Conservation (phyloP, 1,284 basidiomycete species). For the Cutaneotrichosporon spelunceum region DNA sequence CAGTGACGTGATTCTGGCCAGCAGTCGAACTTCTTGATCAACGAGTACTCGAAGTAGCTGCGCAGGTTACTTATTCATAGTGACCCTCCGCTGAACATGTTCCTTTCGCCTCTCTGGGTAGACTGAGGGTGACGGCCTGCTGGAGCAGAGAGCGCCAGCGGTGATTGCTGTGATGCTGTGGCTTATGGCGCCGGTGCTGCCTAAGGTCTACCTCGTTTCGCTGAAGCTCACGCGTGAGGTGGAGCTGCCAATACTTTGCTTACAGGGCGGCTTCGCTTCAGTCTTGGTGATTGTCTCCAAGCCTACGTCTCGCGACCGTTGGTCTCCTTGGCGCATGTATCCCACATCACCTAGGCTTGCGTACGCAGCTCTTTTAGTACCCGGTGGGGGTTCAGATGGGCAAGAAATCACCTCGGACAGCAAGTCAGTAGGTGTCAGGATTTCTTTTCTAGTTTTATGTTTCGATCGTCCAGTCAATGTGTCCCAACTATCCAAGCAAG, state of each 20-base stretch:
- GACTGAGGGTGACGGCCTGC: neutral
- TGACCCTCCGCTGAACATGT: neutral
- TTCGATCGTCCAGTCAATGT: too few relatives aligned
- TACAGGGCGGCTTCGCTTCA: neutral
- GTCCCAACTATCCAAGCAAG: too few relatives aligned
- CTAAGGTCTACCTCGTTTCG: neutral
- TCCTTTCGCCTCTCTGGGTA: neutral
- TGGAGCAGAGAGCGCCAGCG: neutral
- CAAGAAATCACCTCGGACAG: too few relatives aligned
- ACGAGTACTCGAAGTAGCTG: neutral
- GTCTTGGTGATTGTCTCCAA: neutral
- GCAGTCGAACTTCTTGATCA: neutral
- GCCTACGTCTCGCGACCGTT: neutral
- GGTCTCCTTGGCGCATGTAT: neutral
- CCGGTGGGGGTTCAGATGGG: too few relatives aligned
- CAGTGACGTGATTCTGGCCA: neutral
- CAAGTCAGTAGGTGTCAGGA: too few relatives aligned
- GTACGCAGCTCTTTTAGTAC: too few relatives aligned
- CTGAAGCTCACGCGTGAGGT: neutral
- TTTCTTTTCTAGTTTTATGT: too few relatives aligned
- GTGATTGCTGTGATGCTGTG: neutral
- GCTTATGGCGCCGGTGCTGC: neutral
- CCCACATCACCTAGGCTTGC: too few relatives aligned
- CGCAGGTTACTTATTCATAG: neutral
- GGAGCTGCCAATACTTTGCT: neutral